Evolutionary conservation across 352 stramenopile genomes (phyloP).

Genomic region (Blastocystis sp.): DNA sequence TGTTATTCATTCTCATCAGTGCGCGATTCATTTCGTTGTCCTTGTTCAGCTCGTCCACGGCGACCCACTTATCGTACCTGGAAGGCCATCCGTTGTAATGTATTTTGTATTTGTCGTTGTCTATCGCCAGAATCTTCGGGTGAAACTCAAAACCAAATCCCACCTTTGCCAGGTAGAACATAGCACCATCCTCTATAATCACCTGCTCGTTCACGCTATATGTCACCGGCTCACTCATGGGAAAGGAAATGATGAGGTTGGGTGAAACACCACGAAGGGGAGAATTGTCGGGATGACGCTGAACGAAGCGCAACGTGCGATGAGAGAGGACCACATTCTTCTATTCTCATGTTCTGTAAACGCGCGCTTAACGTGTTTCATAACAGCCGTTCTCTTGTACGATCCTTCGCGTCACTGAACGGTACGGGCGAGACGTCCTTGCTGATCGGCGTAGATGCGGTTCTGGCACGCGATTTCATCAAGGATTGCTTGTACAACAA

Average conservation of each 20-base stretch:
- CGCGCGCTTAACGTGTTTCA: neutral
- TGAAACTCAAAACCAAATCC: neutral
- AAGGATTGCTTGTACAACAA: constrained; percentile 62
- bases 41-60: constrained; percentile 4
- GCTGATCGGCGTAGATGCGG: constrained; percentile 9
- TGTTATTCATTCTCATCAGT: constrained; percentile 39
- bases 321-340: neutral
- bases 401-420: neutral
- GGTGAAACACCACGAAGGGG: neutral
- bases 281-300: neutral
- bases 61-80: constrained; percentile 27
- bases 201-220: constrained; percentile 43
- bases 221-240: neutral
- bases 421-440: neutral
- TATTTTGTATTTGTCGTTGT: constrained; percentile 10
- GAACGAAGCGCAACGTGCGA: neutral
- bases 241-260: neutral
- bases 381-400: neutral
- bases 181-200: constrained; percentile 1
- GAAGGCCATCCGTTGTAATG: constrained; percentile 25
- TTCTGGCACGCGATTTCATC: constrained; percentile 51
- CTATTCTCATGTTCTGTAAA: neutral
- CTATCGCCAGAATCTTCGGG: constrained; percentile 8
- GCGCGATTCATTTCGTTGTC: constrained; percentile 50
- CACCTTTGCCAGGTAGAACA: constrained; percentile 32